Conservation (phyloP, 176 grass and related monocot genomes). For the Lolium rigidum region DNA sequence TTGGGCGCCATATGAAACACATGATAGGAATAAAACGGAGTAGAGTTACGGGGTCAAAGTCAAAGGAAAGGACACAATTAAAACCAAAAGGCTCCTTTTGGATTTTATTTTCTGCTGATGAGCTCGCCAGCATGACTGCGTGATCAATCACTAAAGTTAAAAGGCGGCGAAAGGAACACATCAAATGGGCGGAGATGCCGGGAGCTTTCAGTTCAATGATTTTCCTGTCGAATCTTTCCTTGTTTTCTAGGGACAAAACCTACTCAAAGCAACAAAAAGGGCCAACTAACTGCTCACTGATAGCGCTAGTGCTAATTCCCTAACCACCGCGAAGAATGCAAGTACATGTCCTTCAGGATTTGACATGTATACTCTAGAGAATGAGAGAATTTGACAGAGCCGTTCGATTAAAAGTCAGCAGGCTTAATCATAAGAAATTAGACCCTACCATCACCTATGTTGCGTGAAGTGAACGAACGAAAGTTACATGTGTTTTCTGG, state of each 20-base stretch:
- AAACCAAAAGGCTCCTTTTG: slow-evolving; percentile 38
- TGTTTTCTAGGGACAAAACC: slow-evolving; percentile 40
- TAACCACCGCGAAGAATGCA: slow-evolving; percentile 20
- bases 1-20: not conserved
- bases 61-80: not conserved
- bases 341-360: not conserved
- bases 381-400: not conserved
- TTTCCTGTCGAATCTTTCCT: slow-evolving; percentile 35
- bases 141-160: slow-evolving; percentile 24
- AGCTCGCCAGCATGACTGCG: slow-evolving; percentile 5
- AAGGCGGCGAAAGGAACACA: not conserved
- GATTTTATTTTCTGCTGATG: not conserved
- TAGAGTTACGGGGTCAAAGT: not conserved
- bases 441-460: not conserved
- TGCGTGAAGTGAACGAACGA: not conserved
- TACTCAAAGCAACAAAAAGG: slow-evolving; percentile 44
- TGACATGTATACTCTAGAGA: not conserved
- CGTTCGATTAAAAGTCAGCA: not conserved
- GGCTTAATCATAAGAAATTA: not conserved
- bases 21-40: not conserved
- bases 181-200: slow-evolving; percentile 26
- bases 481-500: not conserved
- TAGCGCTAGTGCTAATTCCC: not conserved
- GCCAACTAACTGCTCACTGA: not conserved
- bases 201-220: slow-evolving; percentile 48